A percentile compares a stretch with the other conserved stretches of the same genome.
Evolutionary conservation across 805 yeast genomes (phyloP).

Genomic region (Lipomyces oligophaga): DNA sequence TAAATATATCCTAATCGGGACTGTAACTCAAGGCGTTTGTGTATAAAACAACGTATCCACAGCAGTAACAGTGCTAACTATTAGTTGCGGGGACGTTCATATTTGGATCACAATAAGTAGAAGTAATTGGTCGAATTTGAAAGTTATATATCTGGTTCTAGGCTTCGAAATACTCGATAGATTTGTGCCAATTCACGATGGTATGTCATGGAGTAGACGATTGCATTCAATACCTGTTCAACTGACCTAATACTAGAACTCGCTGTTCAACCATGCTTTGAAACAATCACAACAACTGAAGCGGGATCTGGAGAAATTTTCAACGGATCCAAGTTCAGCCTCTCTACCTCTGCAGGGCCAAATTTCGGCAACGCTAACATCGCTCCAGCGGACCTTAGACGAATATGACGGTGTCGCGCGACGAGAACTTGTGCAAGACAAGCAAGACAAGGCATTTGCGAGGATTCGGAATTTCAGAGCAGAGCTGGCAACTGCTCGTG

Average conservation of each 20-base stretch:
- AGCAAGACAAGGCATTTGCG: conserved; percentile 53
- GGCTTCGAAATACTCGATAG: too few species aligned
- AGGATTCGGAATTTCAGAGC: conserved; percentile 56
- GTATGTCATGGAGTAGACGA: not conserved
- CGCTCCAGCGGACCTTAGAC: conserved; percentile 69
- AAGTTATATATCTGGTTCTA: too few species aligned
- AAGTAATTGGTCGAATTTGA: too few species aligned
- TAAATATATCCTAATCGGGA: too few species aligned
- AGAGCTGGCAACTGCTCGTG: conserved; percentile 43
- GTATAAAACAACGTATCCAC: too few species aligned
- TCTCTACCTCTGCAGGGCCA: conserved; percentile 73
- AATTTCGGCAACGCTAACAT: conserved; percentile 72
- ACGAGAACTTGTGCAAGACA: conserved; percentile 55
- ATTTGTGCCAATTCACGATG: not conserved
- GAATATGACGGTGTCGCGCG: conserved; percentile 58
- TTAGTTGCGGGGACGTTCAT: too few species aligned
- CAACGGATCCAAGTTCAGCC: conserved; percentile 56
- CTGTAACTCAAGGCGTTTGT: too few species aligned
- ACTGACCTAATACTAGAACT: too few species aligned
- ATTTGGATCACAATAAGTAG: too few species aligned
- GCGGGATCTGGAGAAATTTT: conserved; percentile 61
- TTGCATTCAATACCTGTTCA: too few species aligned
- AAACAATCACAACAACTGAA: conserved; percentile 74
- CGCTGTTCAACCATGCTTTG: conserved; percentile 83
- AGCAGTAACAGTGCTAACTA: too few species aligned